Evolutionary conservation across 2,329 filamentous ascomycete species (phyloP), one percentile per base, ranked within the genome.

Genomic region (Penicillium sp.): DNA sequence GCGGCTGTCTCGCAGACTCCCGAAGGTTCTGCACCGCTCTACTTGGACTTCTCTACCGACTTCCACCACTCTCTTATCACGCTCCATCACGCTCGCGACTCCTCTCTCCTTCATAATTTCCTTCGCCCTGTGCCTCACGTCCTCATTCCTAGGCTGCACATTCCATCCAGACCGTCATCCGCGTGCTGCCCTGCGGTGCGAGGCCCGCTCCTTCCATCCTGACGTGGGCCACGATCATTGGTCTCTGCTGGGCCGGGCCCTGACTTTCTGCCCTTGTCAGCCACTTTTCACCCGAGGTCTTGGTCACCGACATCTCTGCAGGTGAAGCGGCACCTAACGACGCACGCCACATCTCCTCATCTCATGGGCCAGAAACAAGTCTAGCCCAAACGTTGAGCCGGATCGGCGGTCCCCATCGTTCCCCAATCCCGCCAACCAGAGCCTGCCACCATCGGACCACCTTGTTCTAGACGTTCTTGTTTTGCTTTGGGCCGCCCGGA

Each of bases 221-320:
- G 58, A 61, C 57, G 58, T 60, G 57, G 58, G 49, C 50, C 31
- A 37, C 48, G n/a, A 23, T 50, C 44, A 61, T 61, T 61, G 57
- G 58, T 39, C 50, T 50, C 32, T 32, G 29, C 43, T 39, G 34
- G 16, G 29, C 37, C 39, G 41, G 39, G 48, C 45, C 47, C 44
- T 41, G 54, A 51, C 48, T 44, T 43, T 50, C 50, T 54, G 50
- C 47, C 46, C 38, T 26, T 31, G 39, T 47, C 41, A 53, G 50
- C 50, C 51, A 52, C 48, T 43, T 41, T 39, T 43, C 33, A 43
- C 43, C 36, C 50, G 50, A 54, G 46, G 45, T 49, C 41, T 47
- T 46, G 51, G 51, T 53, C 51, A 56, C 53, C 53, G 51, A 53
- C 53, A 48, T 53, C 50, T 54, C 47, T 51, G 47, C 50, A 50